Evolutionary conservation across 768 basidiomycete species (phyloP), one percentile per base, ranked within the genome.

Genomic region (Pilatotrama ljubarskyi): DNA sequence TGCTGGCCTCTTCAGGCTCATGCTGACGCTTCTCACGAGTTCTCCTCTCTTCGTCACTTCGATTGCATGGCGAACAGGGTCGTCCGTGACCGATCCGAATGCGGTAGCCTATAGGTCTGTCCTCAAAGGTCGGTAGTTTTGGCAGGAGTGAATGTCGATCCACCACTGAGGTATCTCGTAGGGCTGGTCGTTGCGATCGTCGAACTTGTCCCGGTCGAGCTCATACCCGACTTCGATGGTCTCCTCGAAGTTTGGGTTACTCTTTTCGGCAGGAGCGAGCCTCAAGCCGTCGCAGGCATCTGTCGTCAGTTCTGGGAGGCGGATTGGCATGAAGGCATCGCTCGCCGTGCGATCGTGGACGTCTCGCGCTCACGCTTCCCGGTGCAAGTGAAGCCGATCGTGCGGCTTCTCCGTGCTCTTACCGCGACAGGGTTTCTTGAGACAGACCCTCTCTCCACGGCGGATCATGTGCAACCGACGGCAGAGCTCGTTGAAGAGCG

Each of bases 281-380:
- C 76, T 70, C 69, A 74, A 58, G 83, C 90, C 26, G 79, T 90
- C 24, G 77, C 82, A 11, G 84, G 83, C 2, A 85, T 96, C 59
- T 90, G 88, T 63, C 76, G 80, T 5, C 91, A 95, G 64, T 95
- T 85, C 71, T 98, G 95, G 93, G 79, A 85, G 53, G 78, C 76
- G 1, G 93, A 95, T 68, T 90, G 86, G 84, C 76, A 84, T 38
- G 77, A 80, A 37, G 84, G 84, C 47, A 79, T 81, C 3, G 75
- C 86, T 18, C 89, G 93, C 29, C 83, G 89, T 25, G 89, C 90
- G 36, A 82, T 95, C 50, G 82, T 98, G 55, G 93, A 95, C 61
- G 85, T 93, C 22, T 84, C 90, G 7, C 82, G 90, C 3, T 83
- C 89, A 9, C 84, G 91, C 2, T 98, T 94, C 73, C 95, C 95